phyloP scores from a whole-genome alignment of 108 stramenopile genomes.

The Skeletonema marinoi region DNA sequence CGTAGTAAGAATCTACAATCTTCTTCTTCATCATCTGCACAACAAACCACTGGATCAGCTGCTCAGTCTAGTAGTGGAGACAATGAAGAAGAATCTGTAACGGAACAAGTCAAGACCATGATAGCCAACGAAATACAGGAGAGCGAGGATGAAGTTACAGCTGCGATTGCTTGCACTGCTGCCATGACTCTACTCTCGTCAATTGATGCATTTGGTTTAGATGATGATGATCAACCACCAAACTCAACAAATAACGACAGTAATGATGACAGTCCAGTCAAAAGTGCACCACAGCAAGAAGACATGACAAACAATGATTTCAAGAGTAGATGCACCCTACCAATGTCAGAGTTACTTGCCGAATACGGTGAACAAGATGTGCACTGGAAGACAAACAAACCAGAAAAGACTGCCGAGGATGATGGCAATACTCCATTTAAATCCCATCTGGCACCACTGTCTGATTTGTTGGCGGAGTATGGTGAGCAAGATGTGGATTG shows the following conservation, averaged over 20 bases:
- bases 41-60: not conserved
- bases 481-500: conserved; percentile 78
- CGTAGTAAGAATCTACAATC: not conserved
- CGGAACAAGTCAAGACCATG: not conserved
- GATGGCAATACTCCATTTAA: not conserved
- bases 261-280: conserved; percentile 8
- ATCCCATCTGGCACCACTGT: conserved; percentile 29
- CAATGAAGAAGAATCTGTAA: not conserved
- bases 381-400: conserved; percentile 45
- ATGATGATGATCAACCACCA: not conserved
- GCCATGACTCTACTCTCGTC: conserved; percentile 47
- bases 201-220: conserved; percentile 27
- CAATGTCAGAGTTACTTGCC: conserved; percentile 47
- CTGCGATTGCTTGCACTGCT: conserved; percentile 50
- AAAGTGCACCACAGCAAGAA: not conserved
- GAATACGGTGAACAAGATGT: conserved; percentile 68
- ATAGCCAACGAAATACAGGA: conserved; percentile 7
- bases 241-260: not conserved
- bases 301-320: conserved; percentile 22
- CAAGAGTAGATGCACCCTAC: not conserved
- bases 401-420: not conserved
- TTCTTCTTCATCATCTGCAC: not conserved
- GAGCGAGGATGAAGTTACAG: conserved; percentile 30
- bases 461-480: conserved; percentile 69
- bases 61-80: not conserved